Evolutionary conservation across 768 basidiomycete species (phyloP).

Genomic region (Panaeolus papilionaceus): DNA sequence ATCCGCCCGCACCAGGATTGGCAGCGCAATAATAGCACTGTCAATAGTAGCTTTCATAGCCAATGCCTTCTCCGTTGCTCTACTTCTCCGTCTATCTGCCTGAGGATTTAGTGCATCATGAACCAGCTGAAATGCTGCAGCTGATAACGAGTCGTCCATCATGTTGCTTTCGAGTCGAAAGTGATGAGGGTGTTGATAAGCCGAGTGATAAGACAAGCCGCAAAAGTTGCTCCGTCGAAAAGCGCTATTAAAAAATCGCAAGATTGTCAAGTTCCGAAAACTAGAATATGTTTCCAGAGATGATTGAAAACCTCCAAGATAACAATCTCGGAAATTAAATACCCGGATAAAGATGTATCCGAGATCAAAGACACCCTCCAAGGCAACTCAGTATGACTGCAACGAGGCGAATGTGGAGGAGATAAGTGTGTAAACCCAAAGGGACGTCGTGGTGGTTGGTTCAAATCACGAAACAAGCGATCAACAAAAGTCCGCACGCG

Average conservation of each 20-base stretch:
- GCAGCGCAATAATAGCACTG: conserved; percentile 37
- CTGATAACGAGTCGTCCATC: conserved; percentile 16
- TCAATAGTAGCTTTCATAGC: conserved; percentile 44
- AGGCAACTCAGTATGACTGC: neutral
- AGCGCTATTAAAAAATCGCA: too few species aligned
- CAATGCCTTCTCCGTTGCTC: conserved; percentile 2
- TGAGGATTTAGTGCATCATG: conserved; percentile 29
- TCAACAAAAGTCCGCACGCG: conserved; percentile 1
- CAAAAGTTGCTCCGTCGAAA: neutral
- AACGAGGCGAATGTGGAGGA: conserved; percentile 10
- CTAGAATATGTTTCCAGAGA: neutral
- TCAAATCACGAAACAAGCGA: conserved; percentile 6
- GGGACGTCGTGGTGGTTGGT: neutral
- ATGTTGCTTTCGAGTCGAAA: neutral
- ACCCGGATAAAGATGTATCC: neutral
- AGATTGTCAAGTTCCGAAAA: too few species aligned
- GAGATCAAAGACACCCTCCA: neutral
- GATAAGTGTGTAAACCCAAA: neutral
- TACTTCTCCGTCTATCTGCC: conserved; percentile 28
- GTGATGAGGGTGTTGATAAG: neutral
- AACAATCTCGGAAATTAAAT: neutral
- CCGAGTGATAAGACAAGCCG: neutral
- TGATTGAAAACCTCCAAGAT: neutral
- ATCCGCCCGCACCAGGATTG: conserved; percentile 43
- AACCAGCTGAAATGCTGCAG: conserved; percentile 31